Evolutionary conservation across 139 green algal genomes (phyloP).

Genomic region (Asterochloris sp.): DNA sequence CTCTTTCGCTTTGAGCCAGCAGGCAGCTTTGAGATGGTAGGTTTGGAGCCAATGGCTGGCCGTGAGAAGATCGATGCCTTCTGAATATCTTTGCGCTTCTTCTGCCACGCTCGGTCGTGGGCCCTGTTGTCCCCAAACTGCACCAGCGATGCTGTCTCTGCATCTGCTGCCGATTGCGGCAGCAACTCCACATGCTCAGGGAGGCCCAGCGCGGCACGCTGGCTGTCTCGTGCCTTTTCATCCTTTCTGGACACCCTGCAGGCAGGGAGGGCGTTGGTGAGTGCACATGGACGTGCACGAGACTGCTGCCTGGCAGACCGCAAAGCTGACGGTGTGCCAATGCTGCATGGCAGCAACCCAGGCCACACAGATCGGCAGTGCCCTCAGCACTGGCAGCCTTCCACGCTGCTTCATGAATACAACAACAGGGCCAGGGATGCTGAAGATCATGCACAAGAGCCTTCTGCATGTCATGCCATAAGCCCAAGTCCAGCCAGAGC

Average conservation of each 20-base stretch:
- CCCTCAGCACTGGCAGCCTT: not conserved
- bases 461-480: not conserved
- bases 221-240: slow-evolving; percentile 28
- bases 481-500: not conserved
- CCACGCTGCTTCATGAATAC: not conserved
- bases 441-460: not conserved
- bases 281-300: not conserved
- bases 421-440: not conserved
- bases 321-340: not conserved
- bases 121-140: slow-evolving; percentile 21
- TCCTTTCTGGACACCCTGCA: slow-evolving; percentile 36
- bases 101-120: slow-evolving; percentile 24
- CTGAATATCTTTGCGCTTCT: slow-evolving; percentile 12
- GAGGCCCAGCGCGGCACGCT: slow-evolving; percentile 54
- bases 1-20: no score
- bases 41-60: no score
- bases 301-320: no score
- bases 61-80: slow-evolving; percentile 8
- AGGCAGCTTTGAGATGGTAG: no score
- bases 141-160: slow-evolving; percentile 38
- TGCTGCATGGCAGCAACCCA: not conserved
- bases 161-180: slow-evolving; percentile 44
- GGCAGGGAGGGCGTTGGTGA: not conserved
- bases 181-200: slow-evolving; percentile 54
- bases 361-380: not conserved